phyloP scores from a whole-genome alignment of 2,329 filamentous ascomycete genomes.

The Talaromyces sp. region DNA sequence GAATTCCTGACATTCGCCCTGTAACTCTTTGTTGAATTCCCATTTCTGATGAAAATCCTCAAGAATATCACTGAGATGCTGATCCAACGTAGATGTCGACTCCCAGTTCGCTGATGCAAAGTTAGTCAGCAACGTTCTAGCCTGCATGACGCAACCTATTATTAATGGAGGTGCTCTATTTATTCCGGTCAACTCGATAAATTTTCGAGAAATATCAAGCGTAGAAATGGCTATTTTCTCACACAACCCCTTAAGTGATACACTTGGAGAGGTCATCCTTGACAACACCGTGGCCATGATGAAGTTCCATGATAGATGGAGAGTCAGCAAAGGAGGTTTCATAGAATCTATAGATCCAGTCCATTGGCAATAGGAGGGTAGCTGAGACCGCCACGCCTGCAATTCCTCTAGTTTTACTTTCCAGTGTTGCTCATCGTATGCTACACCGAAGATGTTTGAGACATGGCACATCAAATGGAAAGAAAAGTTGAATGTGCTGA shows the following conservation, averaged over 20 bases:
- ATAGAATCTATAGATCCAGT: not conserved
- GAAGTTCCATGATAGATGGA: conserved; percentile 1
- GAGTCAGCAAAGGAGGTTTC: conserved; percentile 1
- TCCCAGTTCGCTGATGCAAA: not conserved
- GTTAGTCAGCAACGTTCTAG: not conserved
- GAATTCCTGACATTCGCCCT: too few relatives aligned
- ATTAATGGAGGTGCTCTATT: not conserved
- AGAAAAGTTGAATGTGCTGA: not conserved
- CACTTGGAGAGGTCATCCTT: not conserved
- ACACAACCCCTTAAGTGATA: too few relatives aligned
- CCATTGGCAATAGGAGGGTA: not conserved
- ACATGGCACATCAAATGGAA: not conserved
- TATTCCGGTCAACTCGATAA: not conserved
- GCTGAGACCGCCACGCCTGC: not conserved
- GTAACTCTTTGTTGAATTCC: too few relatives aligned
- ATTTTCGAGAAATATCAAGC: not conserved
- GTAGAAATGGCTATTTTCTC: not conserved
- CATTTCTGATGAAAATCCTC: too few relatives aligned
- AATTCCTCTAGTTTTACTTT: not conserved
- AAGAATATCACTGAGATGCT: too few relatives aligned
- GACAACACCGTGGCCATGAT: not conserved
- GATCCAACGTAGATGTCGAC: not conserved
- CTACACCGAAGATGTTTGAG: not conserved
- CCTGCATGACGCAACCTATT: not conserved
- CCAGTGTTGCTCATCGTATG: not conserved